Base-by-base conservation (phyloP, 305 asterid genomes). In the Fraxinus greggii region DNA sequence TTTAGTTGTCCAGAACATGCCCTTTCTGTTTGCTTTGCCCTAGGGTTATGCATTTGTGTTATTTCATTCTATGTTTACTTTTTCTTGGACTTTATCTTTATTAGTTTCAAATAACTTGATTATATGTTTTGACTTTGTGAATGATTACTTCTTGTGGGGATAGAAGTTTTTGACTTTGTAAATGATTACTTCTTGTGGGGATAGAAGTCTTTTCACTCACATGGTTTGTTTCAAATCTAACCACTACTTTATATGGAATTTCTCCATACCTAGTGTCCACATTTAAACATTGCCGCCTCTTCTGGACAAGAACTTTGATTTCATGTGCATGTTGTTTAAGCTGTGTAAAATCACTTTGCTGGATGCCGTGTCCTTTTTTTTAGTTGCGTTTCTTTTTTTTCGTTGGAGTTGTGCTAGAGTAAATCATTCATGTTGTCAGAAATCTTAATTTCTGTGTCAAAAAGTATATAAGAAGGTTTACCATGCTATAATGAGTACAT, bases 21-120 rank as follows among this genome's bases (percentile, higher is more conserved):
- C 73, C 72, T 65, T 26, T 80, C 75, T 56, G 21, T 33, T 51
- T 56, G 42, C 79, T 80, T 75, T 73, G 67, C 77, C 35, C 54
- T 65, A 65, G 54, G 48, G 73, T 65, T 56, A 26, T 35, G 35
- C 38, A 78, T 54, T 81, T 10, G 65, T 54, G 19, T 81, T 76
- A 51, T 63, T 45, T 63, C 72, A 63, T 65, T 65, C 19, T 65
- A 65, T 33, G 4, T 72, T 54, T 73, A 10, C 42, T 3, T 54
- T 19, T 6, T 33, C 19, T 75, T 81, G 3, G 56, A 31, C 73
- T 65, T 65, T 23, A 10, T 23, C 32, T 23, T 67, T 31, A 29
- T 29, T 24, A 28, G 40, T 69, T 31, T 28, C 40, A 69, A 28
- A 15, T 69, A 24, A 31, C 42, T 69, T 69, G 75, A 69, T 26